phyloP scores from a whole-genome alignment of 1,284 basidiomycete species.

The Trametes versicolor region DNA sequence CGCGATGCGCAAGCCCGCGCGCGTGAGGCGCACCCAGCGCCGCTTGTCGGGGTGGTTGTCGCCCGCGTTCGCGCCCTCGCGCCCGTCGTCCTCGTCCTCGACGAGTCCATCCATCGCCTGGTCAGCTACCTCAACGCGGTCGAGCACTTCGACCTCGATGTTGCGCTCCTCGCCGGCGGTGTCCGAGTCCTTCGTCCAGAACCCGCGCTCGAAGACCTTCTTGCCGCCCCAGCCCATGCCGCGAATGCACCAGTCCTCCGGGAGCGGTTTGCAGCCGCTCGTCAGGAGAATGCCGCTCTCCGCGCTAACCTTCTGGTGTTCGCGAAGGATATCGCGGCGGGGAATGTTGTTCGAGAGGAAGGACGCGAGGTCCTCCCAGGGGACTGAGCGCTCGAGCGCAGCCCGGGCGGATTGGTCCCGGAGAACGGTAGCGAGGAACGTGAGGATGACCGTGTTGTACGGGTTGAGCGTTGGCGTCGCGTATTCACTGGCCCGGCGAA shows the following conservation, averaged over 20 bases:
- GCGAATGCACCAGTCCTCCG: conserved; percentile 95
- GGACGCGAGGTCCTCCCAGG: conserved; percentile 81
- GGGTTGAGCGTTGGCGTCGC: conserved; percentile 78
- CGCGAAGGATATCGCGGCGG: conserved; percentile 56
- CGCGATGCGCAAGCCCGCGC: conserved; percentile 77
- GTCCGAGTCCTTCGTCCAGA: conserved; percentile 70
- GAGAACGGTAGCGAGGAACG: conserved; percentile 85
- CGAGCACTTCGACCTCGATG: conserved; percentile 84
- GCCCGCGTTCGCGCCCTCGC: conserved; percentile 45
- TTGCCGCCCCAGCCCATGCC: conserved; percentile 96
- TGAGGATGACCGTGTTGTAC: conserved; percentile 88
- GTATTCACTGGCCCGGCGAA: conserved; percentile 65
- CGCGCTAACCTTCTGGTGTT: conserved; percentile 41
- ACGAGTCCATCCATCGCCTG: conserved; percentile 78
- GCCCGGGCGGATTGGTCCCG: conserved; percentile 70
- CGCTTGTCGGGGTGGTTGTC: conserved; percentile 36
- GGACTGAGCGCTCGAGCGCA: conserved; percentile 80
- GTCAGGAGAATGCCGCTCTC: conserved; percentile 60
- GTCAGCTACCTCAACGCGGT: conserved; percentile 62
- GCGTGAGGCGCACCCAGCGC: conserved; percentile 82
- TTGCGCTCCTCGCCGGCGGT: conserved; percentile 64
- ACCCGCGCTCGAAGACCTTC: conserved; percentile 90
- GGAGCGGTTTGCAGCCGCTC: conserved; percentile 74
- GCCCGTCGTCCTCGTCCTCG: conserved; percentile 75
- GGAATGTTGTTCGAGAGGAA: conserved; percentile 73